A percentile compares a stretch with the other conserved stretches of the same genome.
These are phyloP conservation scores for Madurella mycetomatis DNA, from an alignment of 2,329 filamentous ascomycete species.

Conservation along the genomic window DNA sequence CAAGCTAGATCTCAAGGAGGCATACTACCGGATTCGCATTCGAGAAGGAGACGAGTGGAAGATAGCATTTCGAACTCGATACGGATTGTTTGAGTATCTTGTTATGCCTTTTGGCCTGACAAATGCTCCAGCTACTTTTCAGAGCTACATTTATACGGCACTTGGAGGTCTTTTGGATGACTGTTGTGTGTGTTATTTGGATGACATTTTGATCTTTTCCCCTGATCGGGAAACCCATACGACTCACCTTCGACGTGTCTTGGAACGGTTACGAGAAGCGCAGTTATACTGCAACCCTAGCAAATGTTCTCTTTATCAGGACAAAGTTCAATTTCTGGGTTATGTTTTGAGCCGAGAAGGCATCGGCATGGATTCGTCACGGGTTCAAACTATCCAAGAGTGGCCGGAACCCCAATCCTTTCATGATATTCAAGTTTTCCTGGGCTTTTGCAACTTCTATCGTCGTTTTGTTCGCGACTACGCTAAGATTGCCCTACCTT, in stretches of 20 bases:
- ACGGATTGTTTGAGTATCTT: not conserved
- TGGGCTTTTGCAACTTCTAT: conserved; percentile 1
- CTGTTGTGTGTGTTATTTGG: not conserved
- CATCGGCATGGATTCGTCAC: not conserved
- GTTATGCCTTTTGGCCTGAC: too few relatives aligned
- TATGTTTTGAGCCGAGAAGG: not conserved
- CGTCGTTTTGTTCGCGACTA: not conserved
- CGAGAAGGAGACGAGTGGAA: not conserved
- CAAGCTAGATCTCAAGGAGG: not conserved
- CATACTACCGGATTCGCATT: not conserved
- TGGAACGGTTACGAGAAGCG: not conserved
- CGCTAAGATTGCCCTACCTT: not conserved
- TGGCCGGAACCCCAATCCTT: not conserved
- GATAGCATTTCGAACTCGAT: not conserved
- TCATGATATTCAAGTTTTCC: not conserved
- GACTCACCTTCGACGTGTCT: not conserved
- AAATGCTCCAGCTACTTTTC: not conserved
- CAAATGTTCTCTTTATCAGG: not conserved
- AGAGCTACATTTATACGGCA: not conserved
- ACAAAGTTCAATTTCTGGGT: not conserved
- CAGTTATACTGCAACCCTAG: not conserved
- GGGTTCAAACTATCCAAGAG: not conserved
- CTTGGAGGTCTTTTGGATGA: not conserved
- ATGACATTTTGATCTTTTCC: not conserved
- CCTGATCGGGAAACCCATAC: not conserved